phyloP scores from a whole-genome alignment of 192 early-diverging fungal genomes.

The Chytriomyces sp. region DNA sequence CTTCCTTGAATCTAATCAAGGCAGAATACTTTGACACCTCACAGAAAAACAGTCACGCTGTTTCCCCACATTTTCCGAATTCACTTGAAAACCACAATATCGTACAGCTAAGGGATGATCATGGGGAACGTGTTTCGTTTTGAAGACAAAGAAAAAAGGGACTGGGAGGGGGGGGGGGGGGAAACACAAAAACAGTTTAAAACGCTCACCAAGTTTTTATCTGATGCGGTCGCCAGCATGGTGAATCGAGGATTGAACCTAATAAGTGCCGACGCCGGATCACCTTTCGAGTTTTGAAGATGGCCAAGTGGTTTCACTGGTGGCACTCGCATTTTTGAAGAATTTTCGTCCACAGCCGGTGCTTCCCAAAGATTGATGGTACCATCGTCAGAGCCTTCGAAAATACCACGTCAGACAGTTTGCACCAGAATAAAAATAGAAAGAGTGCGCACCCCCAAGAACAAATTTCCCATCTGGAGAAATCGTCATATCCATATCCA shows the following conservation, averaged over 20 bases:
- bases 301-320: not conserved
- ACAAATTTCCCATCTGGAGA: slow-evolving; percentile 80
- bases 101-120: not conserved
- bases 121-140: slow-evolving; percentile 26
- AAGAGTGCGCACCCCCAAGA: slow-evolving; percentile 55
- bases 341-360: slow-evolving; percentile 40
- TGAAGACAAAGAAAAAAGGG: not conserved
- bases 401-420: slow-evolving; percentile 2
- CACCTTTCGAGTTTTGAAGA: slow-evolving; percentile 14
- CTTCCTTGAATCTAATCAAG: too few species aligned
- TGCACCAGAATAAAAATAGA: slow-evolving; percentile 1
- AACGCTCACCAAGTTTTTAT: slow-evolving; percentile 67
- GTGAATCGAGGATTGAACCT: slow-evolving; percentile 76
- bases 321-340: not conserved
- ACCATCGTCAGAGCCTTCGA: slow-evolving; percentile 69
- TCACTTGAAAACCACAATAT: slow-evolving; percentile 20
- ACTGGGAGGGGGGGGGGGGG: not conserved
- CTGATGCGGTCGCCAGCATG: slow-evolving; percentile 72
- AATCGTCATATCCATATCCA: slow-evolving; percentile 63
- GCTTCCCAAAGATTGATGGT: slow-evolving; percentile 69
- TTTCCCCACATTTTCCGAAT: too few species aligned
- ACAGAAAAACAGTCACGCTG: too few species aligned
- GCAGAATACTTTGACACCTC: too few species aligned
- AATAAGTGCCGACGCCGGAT: slow-evolving; percentile 58
- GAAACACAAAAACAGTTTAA: not conserved